These are phyloP conservation scores for Aspergillus fructus DNA, from an alignment of 2,329 filamentous ascomycete species.

Conservation along the genomic window DNA sequence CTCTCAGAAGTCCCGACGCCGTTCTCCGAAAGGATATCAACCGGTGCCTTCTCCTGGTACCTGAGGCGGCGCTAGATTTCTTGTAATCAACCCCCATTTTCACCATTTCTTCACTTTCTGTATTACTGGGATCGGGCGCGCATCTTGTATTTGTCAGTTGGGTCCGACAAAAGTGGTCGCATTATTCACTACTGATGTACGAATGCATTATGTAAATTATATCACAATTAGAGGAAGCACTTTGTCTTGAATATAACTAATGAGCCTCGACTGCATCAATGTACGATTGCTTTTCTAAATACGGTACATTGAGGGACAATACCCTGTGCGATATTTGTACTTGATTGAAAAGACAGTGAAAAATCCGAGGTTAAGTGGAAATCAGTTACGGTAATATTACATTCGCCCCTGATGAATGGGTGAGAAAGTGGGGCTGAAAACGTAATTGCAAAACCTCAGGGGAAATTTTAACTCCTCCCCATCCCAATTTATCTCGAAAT, in stretches of 20 bases:
- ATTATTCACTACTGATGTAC: conserved; percentile 7
- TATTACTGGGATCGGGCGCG: conserved; percentile 38
- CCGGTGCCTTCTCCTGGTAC: conserved; percentile 93
- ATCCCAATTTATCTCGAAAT: neutral
- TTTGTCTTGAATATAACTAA: neutral
- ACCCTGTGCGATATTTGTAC: no score
- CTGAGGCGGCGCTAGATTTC: conserved; percentile 68
- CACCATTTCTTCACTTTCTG: conserved; percentile 27
- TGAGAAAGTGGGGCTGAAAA: neutral
- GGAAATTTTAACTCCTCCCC: conserved; percentile 8
- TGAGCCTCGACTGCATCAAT: neutral
- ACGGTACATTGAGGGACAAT: no score
- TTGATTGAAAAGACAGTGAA: neutral
- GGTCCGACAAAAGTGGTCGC: conserved; percentile 13
- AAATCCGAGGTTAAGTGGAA: neutral
- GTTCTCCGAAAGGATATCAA: conserved; percentile 67
- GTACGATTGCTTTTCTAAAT: neutral
- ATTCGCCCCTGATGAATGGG: neutral
- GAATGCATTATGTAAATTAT: conserved; percentile 19
- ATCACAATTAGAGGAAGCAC: neutral
- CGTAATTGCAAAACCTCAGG: conserved; percentile 20
- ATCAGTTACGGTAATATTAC: conserved; percentile 5
- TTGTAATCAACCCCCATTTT: conserved; percentile 16
- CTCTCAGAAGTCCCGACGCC: conserved; percentile 81
- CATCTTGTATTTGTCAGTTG: conserved; percentile 17